Evolutionary conservation across 306 rosid genomes (phyloP), one percentile per base, ranked within the genome.

Genomic region (Myrica gale): DNA sequence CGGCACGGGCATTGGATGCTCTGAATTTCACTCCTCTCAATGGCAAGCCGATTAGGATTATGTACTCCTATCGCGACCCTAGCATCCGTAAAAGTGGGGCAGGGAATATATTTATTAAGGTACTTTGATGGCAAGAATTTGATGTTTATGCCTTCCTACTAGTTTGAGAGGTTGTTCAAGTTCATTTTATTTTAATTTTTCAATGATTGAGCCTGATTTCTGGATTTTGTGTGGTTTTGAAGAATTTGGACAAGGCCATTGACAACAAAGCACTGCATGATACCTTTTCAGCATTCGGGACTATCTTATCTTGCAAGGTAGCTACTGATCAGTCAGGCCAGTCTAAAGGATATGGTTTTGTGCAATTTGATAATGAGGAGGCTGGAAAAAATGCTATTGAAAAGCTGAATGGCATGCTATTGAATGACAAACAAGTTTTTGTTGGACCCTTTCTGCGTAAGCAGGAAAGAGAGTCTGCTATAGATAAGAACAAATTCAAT

Each of bases 201-300:
- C 15, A 65, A 0, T 48, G 75, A 57, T 5, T 48, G 72, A 37
- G 68, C 39, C 82, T 78, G 52, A 74, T 41, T 53, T 79, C 17
- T 32, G 60, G 45, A n/a, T 66, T 42, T 71, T 20, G 16, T 80
- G 44, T 17, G 37, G 81, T 65, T n/a, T 17, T 71, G 85, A 93
- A 89, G 92, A 89, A 91, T 88, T 83, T 91, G 87, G 97, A 89
- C 46, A 91, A 84, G 92, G 81, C 84, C 67, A 92, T 84, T 82
- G 93, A 92, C 55, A 89, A 87, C 88, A 85, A 92, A 71, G 90
- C 90, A 56, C 79, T 87, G 53, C 96, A 88, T 58, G 93, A 92
- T 12, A 87, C 96, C 4, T 90, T 88, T 84, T 78, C 86, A 61
- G 50, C 93, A 41, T 92, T 92, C 13, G 95, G 97, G 52, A 81